Evolutionary conservation across 108 stramenopile species (phyloP).

Genomic region (Skeletonema grethae): DNA sequence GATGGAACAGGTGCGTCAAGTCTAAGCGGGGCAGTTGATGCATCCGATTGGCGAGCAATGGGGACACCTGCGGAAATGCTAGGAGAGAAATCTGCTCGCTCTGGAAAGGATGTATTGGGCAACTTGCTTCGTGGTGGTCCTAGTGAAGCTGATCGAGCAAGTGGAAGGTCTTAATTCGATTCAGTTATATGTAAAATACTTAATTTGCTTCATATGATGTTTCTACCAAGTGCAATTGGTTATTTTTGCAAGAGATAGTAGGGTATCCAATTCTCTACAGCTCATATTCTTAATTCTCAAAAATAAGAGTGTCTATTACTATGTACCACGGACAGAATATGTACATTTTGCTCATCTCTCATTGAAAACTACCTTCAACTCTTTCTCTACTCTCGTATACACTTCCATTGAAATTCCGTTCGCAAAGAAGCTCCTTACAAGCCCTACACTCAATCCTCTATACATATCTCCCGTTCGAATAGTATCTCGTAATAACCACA

Average conservation of each 20-base stretch:
- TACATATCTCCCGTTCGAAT: constrained; percentile 59
- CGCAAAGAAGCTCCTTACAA: constrained; percentile 66
- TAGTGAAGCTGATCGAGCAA: constrained; percentile 5
- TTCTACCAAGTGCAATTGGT: no score
- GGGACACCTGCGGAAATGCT: constrained; percentile 3
- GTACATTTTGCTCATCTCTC: neutral
- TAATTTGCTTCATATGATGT: neutral
- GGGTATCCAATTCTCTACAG: no score
- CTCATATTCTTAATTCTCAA: no score
- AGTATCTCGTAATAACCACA: constrained; percentile 52
- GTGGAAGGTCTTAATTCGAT: neutral
- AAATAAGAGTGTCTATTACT: no score
- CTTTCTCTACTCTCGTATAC: constrained; percentile 57
- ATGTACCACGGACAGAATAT: no score
- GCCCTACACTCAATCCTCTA: constrained; percentile 72
- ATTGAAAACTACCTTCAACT: constrained; percentile 27
- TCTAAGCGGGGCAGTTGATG: constrained; percentile 12
- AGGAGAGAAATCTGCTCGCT: neutral
- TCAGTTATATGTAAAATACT: neutral
- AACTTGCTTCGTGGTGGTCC: neutral
- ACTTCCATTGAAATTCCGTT: constrained; percentile 86
- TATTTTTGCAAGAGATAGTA: no score
- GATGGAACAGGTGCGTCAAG: constrained; percentile 4
- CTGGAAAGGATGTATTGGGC: neutral
- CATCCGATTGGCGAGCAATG: constrained; percentile 23